phyloP scores from a whole-genome alignment of 805 yeast species.

The Lachancea quebecensis region DNA sequence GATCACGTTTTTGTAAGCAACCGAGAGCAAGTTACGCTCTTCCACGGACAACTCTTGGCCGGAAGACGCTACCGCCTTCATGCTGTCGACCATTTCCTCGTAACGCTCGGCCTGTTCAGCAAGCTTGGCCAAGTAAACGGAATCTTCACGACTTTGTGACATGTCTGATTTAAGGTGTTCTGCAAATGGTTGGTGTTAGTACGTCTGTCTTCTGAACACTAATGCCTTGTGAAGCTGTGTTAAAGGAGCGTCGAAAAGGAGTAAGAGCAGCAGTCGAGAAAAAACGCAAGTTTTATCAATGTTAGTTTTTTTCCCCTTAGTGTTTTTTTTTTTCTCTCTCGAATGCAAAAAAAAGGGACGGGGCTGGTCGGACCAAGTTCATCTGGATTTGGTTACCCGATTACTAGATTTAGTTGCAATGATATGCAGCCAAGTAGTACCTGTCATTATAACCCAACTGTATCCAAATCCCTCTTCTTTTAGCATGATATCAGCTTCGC shows the following conservation, averaged over 20 bases:
- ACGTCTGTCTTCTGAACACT: neutral
- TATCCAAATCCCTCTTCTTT: neutral
- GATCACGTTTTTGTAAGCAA: conserved; percentile 96
- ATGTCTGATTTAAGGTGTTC: conserved; percentile 30
- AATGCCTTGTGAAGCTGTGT: neutral
- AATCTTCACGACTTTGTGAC: conserved; percentile 93
- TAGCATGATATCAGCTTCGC: no score
- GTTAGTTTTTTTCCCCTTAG: neutral
- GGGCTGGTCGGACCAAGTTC: no score
- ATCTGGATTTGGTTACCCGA: no score
- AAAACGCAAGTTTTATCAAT: neutral
- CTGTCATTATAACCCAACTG: no score
- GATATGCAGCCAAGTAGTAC: no score
- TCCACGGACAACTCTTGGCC: conserved; percentile 95
- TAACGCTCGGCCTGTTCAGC: conserved; percentile 99
- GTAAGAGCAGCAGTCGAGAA: neutral
- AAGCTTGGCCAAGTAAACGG: conserved; percentile 94
- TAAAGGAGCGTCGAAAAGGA: neutral
- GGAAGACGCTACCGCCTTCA: conserved; percentile 94
- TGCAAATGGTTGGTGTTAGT: neutral
- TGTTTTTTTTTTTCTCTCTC: neutral
- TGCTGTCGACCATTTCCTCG: conserved; percentile 98
- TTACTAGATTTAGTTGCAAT: no score
- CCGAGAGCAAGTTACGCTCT: conserved; percentile 94
- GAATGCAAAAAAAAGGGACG: no score